Base-by-base conservation (phyloP, 805 yeast genomes). In the Spathaspora arborariae region DNA sequence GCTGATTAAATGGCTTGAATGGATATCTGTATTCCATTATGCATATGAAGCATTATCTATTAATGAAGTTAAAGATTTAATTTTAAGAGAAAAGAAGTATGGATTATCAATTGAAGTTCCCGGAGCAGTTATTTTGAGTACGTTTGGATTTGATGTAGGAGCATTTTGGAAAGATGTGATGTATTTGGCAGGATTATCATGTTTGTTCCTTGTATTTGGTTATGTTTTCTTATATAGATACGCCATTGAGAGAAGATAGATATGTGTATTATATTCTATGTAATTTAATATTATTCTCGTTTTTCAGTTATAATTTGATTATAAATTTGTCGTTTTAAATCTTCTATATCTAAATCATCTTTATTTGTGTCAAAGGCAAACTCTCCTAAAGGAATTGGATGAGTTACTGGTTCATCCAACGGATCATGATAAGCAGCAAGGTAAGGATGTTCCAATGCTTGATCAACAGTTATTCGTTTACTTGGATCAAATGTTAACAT, bases 71-170 rank as follows among this genome's bases (percentile, higher is more conserved):
- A 86, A 84, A 58, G 87, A 88, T 30, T 75, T 94, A 60, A 82
- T 88, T 11, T 74, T 94, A 56, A 81, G 80, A 52, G 99, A 94
- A 62, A 84, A 81, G 61, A 94, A 94, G 66, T 92, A 85, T 59
- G 99, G 99, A 0, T 75, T 94, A 38, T 86, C 91, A 39, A 92
- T 94, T 56, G 96, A 90, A 64, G 95, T 94, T 13, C 99, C 99
- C 0, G 99, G 99, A 9, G 98, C 99, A 2, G 95, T 96, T 1
- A 94, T 94, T 46, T 75, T 94, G 55, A 87, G 96, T 55, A 89
- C 98, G 0, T 94, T 94, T 71, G 99, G 99, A 0, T 94, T 94
- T 64, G 79, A 88, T 53, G 92, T 88, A 11, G 80, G 82, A 20
- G 94, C 91, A 2, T 78, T 87, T 45, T 65, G 79, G 64, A 71